Evolutionary conservation across 2,329 filamentous ascomycete species (phyloP), one percentile per base, ranked within the genome.

Genomic region (Trichophyton rubrum): DNA sequence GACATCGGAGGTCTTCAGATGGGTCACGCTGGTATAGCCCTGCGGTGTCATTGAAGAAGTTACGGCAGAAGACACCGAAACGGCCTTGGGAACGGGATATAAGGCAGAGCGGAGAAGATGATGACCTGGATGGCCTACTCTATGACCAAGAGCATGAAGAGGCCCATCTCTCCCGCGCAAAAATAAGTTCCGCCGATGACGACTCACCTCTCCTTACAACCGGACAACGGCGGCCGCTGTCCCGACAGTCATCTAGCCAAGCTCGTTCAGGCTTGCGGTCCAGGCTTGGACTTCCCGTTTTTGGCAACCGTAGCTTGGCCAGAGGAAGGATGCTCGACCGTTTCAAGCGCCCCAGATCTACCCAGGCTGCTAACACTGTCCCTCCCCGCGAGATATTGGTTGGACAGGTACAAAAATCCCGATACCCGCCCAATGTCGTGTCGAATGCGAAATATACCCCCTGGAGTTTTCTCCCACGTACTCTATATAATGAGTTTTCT

Each of bases 401-500:
- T 59, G 92, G 90, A 61, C 85, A 86, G 56, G 70, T 77, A 33
- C 91, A 95, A 70, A 73, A 83, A 30, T 79, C 85, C 57, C 85
- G 87, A 66, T 97, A 92, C 72, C 92, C 93, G 8, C 84, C 88
- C 7, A 99, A 99, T 73, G 82, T 90, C 61, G 83, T 99, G 56
- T 97, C 92, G 40, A 97, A 99, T 72, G 92, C 93, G 60, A 99
- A 97, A 79, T 99, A 99, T 73, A 97, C 92, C 33, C 85, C 91
- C 0, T 87, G 91, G 78, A 96, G 88, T 59, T 99, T 99, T 74
- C 81, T 99, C 13, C 95, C 95, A 1, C 81, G 92, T 59, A 99
- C 93, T 0, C 79, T 99, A 22, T 99, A 96, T 75, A 97, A 97
- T 76, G 93, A 99, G 71, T 99, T 99, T 72, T 96, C 92, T 62